These are phyloP conservation scores for Coemansia sp. DNA, from an alignment of 192 early-diverging fungal genomes.

Conservation along the genomic window DNA sequence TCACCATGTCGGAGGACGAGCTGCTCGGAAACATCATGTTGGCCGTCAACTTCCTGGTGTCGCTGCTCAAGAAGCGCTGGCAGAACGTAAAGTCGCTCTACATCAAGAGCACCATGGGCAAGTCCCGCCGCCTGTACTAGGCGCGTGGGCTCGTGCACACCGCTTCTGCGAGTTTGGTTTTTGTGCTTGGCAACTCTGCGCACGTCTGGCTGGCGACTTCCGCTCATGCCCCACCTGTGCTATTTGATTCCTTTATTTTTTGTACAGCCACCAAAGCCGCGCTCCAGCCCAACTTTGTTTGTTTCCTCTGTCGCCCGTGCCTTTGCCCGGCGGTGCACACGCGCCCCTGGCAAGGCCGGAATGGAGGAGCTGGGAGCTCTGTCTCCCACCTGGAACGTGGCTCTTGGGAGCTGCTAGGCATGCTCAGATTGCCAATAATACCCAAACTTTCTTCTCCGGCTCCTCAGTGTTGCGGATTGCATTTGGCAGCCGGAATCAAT, in stretches of 20 bases:
- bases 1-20: conserved; percentile 92
- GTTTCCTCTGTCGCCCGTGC: background rate
- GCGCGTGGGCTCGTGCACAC: too few relatives aligned
- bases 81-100: conserved; percentile 97
- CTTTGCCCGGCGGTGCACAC: background rate
- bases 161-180: background rate
- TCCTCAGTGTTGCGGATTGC: too few relatives aligned
- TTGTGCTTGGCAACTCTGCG: background rate
- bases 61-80: conserved; percentile 98
- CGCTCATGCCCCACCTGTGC: conserved; percentile 15
- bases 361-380: background rate
- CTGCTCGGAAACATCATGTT: conserved; percentile 94
- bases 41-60: conserved; percentile 97
- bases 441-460: too few relatives aligned
- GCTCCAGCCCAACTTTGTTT: background rate
- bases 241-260: conserved; percentile 1
- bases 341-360: background rate
- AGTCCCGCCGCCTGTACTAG: conserved; percentile 86
- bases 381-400: conserved; percentile 4
- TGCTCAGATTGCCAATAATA: background rate
- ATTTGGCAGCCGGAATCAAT: too few relatives aligned
- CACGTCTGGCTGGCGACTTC: conserved; percentile 8
- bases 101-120: conserved; percentile 98
- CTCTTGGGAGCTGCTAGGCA: conserved; percentile 36
- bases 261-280: conserved; percentile 41